Evolutionary conservation across 768 basidiomycete species (phyloP), one percentile per base, ranked within the genome.

Genomic region (Pisolithus marmoratus): DNA sequence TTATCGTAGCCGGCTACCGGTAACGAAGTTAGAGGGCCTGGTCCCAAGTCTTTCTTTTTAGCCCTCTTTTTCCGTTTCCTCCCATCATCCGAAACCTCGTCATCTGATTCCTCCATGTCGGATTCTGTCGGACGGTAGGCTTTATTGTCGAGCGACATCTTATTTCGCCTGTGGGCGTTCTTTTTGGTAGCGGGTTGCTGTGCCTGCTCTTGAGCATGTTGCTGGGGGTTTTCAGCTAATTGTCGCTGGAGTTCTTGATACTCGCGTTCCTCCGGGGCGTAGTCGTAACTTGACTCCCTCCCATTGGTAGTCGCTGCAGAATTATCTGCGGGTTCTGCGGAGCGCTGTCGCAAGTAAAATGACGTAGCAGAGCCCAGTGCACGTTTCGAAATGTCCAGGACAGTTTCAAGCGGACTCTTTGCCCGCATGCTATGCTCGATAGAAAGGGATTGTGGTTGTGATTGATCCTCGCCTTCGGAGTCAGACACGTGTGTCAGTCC

Each of bases 141-240:
- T 64, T 86, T 88, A 69, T 91, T 90, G 65, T 92, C 90, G 22
- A 72, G 60, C 0, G 85, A 86, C 55, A 90, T 87, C 29, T 84
- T 80, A 58, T 76, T 77, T 23, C 82, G 79, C 62, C 74, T 79
- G 55, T 75, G 70, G 8, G 60, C 55, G 9, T 64, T 55, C 62
- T 68, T 67, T 66, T 68, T 63, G 59, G 71, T 51, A 59, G 66
- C 24, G 62, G 55, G 46, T 17, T 66, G 60, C 26, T 48, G 52
- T 50, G 53, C 46, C 38, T 58, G 49, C 2, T 64, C 61, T 34
- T 34, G 34, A 14, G 12, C 14, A 38, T 52, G 55, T 8, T 60
- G 60, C 7, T 57, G 60, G 50, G 54, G 8, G 46, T 45, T 53
- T 58, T 58, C 42, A 46, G 55, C 48, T 20, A 42, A 23, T 38